phyloP scores from a whole-genome alignment of 441 rosid species.

The Syzygium syzygioides region DNA sequence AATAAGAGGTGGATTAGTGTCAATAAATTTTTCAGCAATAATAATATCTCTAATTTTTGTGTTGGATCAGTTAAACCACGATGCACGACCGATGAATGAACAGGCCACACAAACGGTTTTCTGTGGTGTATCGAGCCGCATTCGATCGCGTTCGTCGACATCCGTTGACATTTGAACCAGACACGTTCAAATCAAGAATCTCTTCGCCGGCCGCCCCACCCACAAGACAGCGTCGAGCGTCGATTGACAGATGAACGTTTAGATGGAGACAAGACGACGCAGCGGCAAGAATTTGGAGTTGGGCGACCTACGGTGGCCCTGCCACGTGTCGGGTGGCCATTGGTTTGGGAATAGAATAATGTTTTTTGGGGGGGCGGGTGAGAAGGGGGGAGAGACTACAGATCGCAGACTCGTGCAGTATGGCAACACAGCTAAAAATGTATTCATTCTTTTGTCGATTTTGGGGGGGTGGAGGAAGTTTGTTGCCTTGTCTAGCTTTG shows the following conservation, averaged over 20 bases:
- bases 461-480: background rate
- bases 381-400: too few relatives aligned
- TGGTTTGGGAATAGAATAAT: background rate
- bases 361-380: too few relatives aligned
- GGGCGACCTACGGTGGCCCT: background rate
- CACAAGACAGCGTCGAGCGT: background rate
- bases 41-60: background rate
- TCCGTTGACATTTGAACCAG: background rate
- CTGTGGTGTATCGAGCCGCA: background rate
- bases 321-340: background rate
- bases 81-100: background rate
- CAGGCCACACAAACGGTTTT: background rate
- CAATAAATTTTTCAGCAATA: background rate
- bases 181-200: background rate
- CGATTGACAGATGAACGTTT: background rate
- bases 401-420: background rate
- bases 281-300: background rate
- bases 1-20: background rate
- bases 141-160: rapidly evolving
- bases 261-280: background rate
- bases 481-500: background rate
- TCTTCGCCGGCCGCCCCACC: background rate
- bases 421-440: background rate
- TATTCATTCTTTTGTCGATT: background rate
- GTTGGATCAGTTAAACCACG: background rate